Base-by-base conservation (phyloP, 2,329 filamentous ascomycete species). In the Diaporthe sp. region DNA sequence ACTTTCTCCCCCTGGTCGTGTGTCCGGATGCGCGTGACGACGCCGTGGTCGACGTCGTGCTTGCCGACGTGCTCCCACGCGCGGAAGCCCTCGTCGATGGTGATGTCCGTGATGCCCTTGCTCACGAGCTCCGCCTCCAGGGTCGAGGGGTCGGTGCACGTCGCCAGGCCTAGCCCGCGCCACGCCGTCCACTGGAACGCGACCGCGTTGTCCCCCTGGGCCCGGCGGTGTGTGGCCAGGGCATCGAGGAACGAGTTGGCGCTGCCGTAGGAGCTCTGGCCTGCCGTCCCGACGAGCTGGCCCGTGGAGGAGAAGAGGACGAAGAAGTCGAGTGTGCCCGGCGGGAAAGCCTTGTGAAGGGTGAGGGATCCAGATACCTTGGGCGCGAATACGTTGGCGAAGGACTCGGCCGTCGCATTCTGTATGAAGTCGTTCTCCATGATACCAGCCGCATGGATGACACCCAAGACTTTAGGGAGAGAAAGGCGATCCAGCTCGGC, bases 331-430 rank as follows among this genome's bases (percentile, higher is more conserved):
- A 89, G 82, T 0, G 82, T 81, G 0, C 81, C 78, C 42, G 81
- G 79, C n/a, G 81, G 77, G 2, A 89, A 83, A 0, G 85, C 85
- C 22, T 85, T 82, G 80, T 91, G 88, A 70, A 90, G 84, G 80
- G 91, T 90, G 85, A 86, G 88, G 2, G 86, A 87, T 4, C 89
- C 89, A 6, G 86, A 82, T 0, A 90, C 86, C 79, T 91, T 92
- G 77, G 88, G 87, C 65, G 85, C 83, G 53, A 89, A 84, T 42
- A 89, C 87, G 3, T 83, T 81, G 12, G 82, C 82, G 78, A 87
- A 91, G 39, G 89, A 85, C 1, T 85, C 81, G 76, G 85, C 85
- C 0, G 84, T 85, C 88, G 87, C 84, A 71, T 89, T 88, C 79
- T 80, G 58, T 15, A 53, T 57, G 15, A 61, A 42, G 22, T n/a